Evolutionary conservation across 2,329 filamentous ascomycete species (phyloP).

Genomic region (Aspergillus neotritici): DNA sequence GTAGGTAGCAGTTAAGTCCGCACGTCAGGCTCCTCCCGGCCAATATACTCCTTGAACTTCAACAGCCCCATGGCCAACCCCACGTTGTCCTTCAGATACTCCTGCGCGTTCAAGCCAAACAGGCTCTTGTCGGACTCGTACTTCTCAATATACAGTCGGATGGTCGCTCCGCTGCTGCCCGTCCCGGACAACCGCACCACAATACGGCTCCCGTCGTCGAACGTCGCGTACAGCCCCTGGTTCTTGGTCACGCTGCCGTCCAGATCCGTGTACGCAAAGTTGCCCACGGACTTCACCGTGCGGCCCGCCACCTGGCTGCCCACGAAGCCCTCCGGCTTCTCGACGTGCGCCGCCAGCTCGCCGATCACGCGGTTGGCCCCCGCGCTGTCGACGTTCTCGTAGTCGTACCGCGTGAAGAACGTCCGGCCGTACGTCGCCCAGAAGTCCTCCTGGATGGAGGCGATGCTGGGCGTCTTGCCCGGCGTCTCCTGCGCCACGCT

Average conservation of each 20-base stretch:
- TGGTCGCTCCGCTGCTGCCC: slow-evolving; percentile 90
- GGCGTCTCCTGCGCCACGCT: slow-evolving; percentile 79
- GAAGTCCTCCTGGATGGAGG: slow-evolving; percentile 94
- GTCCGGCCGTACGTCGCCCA: slow-evolving; percentile 94
- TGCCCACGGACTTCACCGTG: slow-evolving; percentile 82
- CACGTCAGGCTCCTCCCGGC: slow-evolving; percentile 88
- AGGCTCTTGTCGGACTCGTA: slow-evolving; percentile 76
- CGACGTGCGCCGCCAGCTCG: slow-evolving; percentile 72
- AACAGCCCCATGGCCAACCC: slow-evolving; percentile 76
- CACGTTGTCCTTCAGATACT: slow-evolving; percentile 88
- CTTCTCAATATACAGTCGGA: slow-evolving; percentile 95
- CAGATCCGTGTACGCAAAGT: slow-evolving; percentile 98
- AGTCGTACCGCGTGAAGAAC: slow-evolving; percentile 99
- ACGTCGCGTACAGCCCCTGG: slow-evolving; percentile 91
- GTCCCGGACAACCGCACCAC: slow-evolving; percentile 94
- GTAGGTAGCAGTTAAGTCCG: slow-evolving; percentile 64
- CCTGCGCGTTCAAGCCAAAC: slow-evolving; percentile 79
- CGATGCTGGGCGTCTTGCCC: slow-evolving; percentile 79
- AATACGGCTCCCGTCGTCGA: slow-evolving; percentile 89
- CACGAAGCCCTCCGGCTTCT: slow-evolving; percentile 66
- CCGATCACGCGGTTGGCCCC: slow-evolving; percentile 86
- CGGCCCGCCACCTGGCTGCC: slow-evolving; percentile 76
- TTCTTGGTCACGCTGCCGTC: slow-evolving; percentile 93
- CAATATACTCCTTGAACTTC: slow-evolving; percentile 90
- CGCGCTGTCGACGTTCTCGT: slow-evolving; percentile 87